Conservation (phyloP, 192 early-diverging fungal genomes). For the Geosiphon pyriformis region DNA sequence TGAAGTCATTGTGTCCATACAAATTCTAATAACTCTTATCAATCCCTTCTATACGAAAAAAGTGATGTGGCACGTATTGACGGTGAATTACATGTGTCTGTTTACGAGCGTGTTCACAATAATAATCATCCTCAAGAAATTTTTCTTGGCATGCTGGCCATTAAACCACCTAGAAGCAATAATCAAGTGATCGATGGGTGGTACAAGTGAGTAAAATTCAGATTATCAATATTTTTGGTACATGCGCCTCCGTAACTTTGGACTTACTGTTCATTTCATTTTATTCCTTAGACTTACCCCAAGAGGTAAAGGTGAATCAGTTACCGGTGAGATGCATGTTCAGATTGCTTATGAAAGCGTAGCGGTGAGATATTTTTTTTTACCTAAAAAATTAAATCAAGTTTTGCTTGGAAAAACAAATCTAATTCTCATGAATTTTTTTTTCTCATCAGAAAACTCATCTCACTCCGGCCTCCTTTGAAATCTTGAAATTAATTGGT, state of each 20-base stretch:
- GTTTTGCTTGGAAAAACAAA: not conserved
- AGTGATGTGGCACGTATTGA: constrained; percentile 23
- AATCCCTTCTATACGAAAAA: not conserved
- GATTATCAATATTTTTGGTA: not conserved
- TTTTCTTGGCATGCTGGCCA: constrained; percentile 40
- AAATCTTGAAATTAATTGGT: constrained; percentile 68
- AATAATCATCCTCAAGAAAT: constrained; percentile 27
- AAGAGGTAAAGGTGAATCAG: constrained; percentile 19
- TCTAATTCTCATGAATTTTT: constrained; percentile 2
- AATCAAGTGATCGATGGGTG: constrained; percentile 43
- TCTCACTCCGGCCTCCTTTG: constrained; percentile 49
- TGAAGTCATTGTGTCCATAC: not conserved
- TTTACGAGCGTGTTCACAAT: constrained; percentile 25
- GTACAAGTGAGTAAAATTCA: constrained; percentile 28
- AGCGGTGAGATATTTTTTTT: constrained; percentile 9
- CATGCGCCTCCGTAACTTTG: not conserved
- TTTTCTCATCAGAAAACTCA: constrained; percentile 30
- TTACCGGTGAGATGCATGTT: constrained; percentile 45
- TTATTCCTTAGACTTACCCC: constrained; percentile 13
- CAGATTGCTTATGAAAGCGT: constrained; percentile 35
- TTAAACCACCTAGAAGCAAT: constrained; percentile 36
- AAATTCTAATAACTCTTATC: not conserved
- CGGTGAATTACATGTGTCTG: constrained; percentile 10
- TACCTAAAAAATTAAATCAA: not conserved
- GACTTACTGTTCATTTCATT: not conserved